A percentile compares a stretch with the other conserved stretches of the same genome.
Evolutionary conservation across 2,329 filamentous ascomycete species (phyloP).

Genomic region (Ophiocordyceps camponoti-floridani): DNA sequence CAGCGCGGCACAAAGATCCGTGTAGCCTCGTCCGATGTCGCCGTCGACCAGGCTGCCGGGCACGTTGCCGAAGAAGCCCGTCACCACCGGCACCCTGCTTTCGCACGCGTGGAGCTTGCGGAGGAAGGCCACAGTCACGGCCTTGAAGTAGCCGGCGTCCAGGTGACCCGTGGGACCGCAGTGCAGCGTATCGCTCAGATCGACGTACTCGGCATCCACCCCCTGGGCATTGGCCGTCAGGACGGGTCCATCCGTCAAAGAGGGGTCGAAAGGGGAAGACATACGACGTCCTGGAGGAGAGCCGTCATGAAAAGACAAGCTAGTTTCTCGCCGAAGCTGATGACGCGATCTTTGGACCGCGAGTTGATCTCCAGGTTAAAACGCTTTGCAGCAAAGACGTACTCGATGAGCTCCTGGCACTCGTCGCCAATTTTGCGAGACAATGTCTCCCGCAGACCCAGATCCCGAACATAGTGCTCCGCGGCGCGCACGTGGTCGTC

Average conservation of each 20-base stretch:
- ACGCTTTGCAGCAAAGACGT: slow-evolving; percentile 42
- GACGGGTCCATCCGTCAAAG: neutral
- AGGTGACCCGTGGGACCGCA: slow-evolving; percentile 42
- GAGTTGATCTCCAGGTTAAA: slow-evolving; percentile 62
- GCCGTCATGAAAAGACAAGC: slow-evolving; percentile 85
- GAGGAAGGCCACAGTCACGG: slow-evolving; percentile 40
- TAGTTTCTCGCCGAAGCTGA: slow-evolving; percentile 90
- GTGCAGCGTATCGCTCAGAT: slow-evolving; percentile 67
- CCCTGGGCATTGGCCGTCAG: slow-evolving; percentile 24
- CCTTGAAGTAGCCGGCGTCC: slow-evolving; percentile 51
- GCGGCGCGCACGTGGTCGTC: slow-evolving; percentile 65
- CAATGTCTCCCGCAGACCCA: slow-evolving; percentile 38
- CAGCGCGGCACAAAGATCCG: slow-evolving; percentile 84
- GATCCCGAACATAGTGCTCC: slow-evolving; percentile 39
- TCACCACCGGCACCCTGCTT: slow-evolving; percentile 58
- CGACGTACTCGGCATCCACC: slow-evolving; percentile 76
- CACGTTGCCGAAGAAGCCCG: slow-evolving; percentile 88
- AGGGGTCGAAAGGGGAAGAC: slow-evolving; percentile 1
- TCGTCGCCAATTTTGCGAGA: slow-evolving; percentile 54
- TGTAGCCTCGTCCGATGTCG: slow-evolving; percentile 88
- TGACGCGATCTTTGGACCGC: slow-evolving; percentile 68
- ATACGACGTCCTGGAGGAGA: slow-evolving; percentile 55
- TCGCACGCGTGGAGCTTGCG: slow-evolving; percentile 48
- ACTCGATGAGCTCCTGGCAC: slow-evolving; percentile 66
- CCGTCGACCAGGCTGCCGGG: slow-evolving; percentile 77